Conservation (phyloP, 2,329 filamentous ascomycete species). For the Dactylellina cionopaga region DNA sequence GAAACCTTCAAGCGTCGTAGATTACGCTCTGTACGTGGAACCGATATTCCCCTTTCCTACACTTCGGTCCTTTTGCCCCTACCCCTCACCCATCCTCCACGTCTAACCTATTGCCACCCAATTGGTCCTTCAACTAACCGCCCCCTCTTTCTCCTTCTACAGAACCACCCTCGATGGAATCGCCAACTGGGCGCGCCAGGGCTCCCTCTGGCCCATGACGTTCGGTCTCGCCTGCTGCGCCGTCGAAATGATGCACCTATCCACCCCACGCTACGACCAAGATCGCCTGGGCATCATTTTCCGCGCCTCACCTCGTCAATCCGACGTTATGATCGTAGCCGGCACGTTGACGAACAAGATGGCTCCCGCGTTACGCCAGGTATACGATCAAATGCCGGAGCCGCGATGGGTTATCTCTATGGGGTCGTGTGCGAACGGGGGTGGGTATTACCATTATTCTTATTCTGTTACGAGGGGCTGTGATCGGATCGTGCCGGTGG, state of each 20-base stretch:
- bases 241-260: constrained; percentile 92
- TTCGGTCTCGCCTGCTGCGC: constrained; percentile 90
- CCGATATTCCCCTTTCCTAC: background rate
- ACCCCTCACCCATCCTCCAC: background rate
- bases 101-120: background rate
- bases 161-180: constrained; percentile 82
- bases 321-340: constrained; percentile 92
- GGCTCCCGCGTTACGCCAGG: constrained; percentile 86
- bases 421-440: constrained; percentile 85
- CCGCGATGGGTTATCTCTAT: constrained; percentile 83
- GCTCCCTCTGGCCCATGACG: constrained; percentile 87
- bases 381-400: constrained; percentile 96
- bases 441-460: constrained; percentile 87
- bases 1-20: constrained; percentile 79
- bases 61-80: background rate
- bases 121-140: constrained; percentile 2
- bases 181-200: constrained; percentile 84
- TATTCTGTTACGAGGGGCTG: constrained; percentile 80
- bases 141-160: constrained; percentile 27
- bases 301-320: constrained; percentile 85
- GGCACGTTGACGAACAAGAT: constrained; percentile 96
- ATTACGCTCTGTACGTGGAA: constrained; percentile 82
- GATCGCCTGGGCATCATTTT: constrained; percentile 90
- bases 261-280: constrained; percentile 87
- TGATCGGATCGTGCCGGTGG: constrained; percentile 80